These are phyloP conservation scores for Myotisia sp. DNA, from an alignment of 2,329 filamentous ascomycete genomes.

Conservation along the genomic window DNA sequence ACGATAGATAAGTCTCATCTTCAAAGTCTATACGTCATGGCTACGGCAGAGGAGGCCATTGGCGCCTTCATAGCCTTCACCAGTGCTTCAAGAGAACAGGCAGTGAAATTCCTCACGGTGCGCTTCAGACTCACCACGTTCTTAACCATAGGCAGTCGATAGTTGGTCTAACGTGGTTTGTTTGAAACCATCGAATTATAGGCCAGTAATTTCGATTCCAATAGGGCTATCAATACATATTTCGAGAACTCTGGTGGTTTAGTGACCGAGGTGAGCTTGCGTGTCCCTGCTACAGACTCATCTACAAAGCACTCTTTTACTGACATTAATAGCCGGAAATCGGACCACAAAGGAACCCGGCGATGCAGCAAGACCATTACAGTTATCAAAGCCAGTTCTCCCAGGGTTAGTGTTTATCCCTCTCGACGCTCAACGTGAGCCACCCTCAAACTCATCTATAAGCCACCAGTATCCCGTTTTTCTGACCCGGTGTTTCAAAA, in stretches of 20 bases:
- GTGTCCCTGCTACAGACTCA: too few relatives aligned
- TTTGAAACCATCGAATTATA: too few relatives aligned
- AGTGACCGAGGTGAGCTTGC: conserved; percentile 15
- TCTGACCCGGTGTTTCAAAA: conserved; percentile 5
- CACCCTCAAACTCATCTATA: neutral
- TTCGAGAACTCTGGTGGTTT: conserved; percentile 29
- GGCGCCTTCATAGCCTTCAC: conserved; percentile 29
- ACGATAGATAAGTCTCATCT: too few relatives aligned
- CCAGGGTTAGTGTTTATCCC: conserved; percentile 7
- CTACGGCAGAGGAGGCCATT: conserved; percentile 26
- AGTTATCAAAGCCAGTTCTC: conserved; percentile 3
- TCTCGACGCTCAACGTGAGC: neutral
- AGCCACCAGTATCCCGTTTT: conserved; percentile 1
- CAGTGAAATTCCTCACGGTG: conserved; percentile 30
- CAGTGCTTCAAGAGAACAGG: conserved; percentile 26
- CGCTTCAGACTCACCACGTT: neutral
- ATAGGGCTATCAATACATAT: conserved; percentile 35
- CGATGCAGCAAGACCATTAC: neutral
- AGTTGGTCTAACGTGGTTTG: too few relatives aligned
- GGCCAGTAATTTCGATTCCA: conserved; percentile 32
- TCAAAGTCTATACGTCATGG: too few relatives aligned
- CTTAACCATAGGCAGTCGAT: too few relatives aligned
- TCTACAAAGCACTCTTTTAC: too few relatives aligned
- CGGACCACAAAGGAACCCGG: neutral
- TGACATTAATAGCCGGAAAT: too few relatives aligned